These are phyloP conservation scores for Stramenopiles sp. DNA, from an alignment of 352 stramenopile genomes.

Conservation along the genomic window DNA sequence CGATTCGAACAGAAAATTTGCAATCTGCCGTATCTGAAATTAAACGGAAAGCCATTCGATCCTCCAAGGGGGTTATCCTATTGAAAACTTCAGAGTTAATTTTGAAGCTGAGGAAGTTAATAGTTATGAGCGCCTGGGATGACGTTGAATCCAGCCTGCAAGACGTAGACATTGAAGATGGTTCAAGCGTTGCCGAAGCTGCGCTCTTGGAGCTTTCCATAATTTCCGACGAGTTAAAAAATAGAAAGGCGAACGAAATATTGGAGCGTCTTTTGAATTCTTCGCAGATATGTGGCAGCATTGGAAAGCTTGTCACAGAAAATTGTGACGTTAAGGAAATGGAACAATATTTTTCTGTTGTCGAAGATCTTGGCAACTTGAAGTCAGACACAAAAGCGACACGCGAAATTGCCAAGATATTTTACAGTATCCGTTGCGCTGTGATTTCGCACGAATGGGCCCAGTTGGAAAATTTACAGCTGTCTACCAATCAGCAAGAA, in stretches of 20 bases:
- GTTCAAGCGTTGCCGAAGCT: too few relatives aligned
- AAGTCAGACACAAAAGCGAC: too few relatives aligned
- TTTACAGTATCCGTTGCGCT: not conserved
- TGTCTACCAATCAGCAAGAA: too few relatives aligned
- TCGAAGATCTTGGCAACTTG: too few relatives aligned
- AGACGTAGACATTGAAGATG: too few relatives aligned
- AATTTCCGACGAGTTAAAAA: not conserved
- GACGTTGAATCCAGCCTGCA: not conserved
- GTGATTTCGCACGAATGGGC: slow-evolving; percentile 8
- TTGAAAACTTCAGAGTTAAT: too few relatives aligned
- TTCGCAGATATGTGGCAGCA: not conserved
- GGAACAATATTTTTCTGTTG: not conserved
- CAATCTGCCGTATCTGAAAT: too few relatives aligned
- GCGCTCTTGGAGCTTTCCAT: too few relatives aligned
- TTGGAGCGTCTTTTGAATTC: not conserved
- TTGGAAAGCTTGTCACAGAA: not conserved
- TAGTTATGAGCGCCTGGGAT: not conserved
- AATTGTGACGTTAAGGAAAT: not conserved
- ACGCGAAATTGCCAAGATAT: too few relatives aligned
- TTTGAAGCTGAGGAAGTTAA: slow-evolving; percentile 1
- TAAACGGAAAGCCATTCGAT: too few relatives aligned
- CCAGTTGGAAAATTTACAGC: too few relatives aligned
- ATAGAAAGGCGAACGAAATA: not conserved
- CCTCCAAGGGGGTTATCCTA: too few relatives aligned
- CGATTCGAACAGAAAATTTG: not conserved